Evolutionary conservation across 805 yeast species (phyloP).

Genomic region (Yamadazyma paraphyllophila): DNA sequence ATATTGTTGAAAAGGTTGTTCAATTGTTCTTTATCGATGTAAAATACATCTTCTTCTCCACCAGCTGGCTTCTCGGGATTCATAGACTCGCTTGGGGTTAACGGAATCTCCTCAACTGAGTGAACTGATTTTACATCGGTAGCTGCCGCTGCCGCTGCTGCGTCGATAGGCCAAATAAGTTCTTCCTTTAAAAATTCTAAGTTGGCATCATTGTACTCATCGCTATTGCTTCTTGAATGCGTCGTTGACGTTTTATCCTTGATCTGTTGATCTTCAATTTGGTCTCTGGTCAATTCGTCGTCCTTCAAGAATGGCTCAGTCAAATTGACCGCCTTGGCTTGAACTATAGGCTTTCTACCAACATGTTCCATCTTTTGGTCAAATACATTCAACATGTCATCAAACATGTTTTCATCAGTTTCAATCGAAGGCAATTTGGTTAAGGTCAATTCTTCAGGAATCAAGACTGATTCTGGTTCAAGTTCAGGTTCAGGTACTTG

Average conservation of each 20-base stretch:
- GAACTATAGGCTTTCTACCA: slow-evolving; percentile 11
- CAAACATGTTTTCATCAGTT: slow-evolving; percentile 26
- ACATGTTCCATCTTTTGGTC: slow-evolving; percentile 22
- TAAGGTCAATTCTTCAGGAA: slow-evolving; percentile 9
- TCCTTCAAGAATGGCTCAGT: slow-evolving; percentile 34
- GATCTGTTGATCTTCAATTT: slow-evolving; percentile 38
- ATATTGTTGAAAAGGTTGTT: slow-evolving; percentile 22
- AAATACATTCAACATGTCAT: slow-evolving; percentile 26
- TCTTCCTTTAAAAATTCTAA: slow-evolving; percentile 27
- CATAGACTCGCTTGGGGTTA: slow-evolving; percentile 5
- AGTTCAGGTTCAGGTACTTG: neutral
- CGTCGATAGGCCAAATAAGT: slow-evolving; percentile 22
- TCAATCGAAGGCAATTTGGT: slow-evolving; percentile 26
- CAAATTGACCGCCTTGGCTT: slow-evolving; percentile 9
- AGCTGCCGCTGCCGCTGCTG: slow-evolving; percentile 1
- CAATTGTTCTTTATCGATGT: slow-evolving; percentile 26
- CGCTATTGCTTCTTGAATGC: slow-evolving; percentile 19
- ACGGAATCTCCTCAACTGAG: slow-evolving; percentile 6
- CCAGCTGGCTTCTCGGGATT: slow-evolving; percentile 4
- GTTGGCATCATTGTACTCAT: slow-evolving; percentile 34
- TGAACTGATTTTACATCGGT: slow-evolving; percentile 10
- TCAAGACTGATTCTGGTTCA: slow-evolving; percentile 4
- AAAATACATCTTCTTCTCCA: slow-evolving; percentile 18
- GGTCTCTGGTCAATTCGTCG: slow-evolving; percentile 42
- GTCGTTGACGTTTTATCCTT: slow-evolving; percentile 21